A percentile compares a stretch with the other conserved stretches of the same genome.
Evolutionary conservation across 768 basidiomycete genomes (phyloP).

Genomic region (Leccinellum rugosiceps): DNA sequence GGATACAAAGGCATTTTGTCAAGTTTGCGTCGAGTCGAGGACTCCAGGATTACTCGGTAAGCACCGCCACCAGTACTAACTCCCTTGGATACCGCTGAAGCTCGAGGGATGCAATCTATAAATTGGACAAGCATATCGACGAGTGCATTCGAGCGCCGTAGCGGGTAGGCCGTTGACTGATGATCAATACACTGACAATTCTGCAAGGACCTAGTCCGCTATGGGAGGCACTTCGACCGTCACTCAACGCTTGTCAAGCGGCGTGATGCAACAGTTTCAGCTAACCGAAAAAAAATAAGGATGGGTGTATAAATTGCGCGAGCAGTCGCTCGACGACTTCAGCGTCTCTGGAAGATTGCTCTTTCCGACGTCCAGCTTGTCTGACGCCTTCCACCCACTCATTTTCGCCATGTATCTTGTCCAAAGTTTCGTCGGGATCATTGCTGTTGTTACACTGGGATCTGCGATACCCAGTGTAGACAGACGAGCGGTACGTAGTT

Average conservation of each 20-base stretch:
- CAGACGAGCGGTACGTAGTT: not conserved
- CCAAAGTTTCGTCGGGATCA: not conserved
- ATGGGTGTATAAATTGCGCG: not conserved
- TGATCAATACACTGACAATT: not conserved
- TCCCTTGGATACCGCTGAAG: too few species aligned
- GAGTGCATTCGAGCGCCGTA: not conserved
- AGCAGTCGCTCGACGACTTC: not conserved
- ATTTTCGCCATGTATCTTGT: not conserved
- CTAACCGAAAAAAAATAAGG: not conserved
- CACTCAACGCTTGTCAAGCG: not conserved
- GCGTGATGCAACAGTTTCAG: not conserved
- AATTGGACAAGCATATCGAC: not conserved
- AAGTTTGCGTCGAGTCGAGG: not conserved
- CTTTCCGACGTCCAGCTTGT: not conserved
- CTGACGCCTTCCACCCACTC: not conserved
- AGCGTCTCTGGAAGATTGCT: not conserved
- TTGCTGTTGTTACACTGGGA: not conserved
- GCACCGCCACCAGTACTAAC: too few species aligned
- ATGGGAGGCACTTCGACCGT: not conserved
- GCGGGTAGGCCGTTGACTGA: not conserved
- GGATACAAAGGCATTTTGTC: not conserved
- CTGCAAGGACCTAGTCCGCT: not conserved
- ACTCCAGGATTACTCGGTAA: not conserved
- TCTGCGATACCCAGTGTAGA: not conserved
- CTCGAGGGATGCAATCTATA: too few species aligned